Percentiles rank a stretch among this genome's conserved stretches.
These are phyloP conservation scores for Botryotinia calthae DNA, from an alignment of 2,329 filamentous ascomycete species.

Conservation along the genomic window DNA sequence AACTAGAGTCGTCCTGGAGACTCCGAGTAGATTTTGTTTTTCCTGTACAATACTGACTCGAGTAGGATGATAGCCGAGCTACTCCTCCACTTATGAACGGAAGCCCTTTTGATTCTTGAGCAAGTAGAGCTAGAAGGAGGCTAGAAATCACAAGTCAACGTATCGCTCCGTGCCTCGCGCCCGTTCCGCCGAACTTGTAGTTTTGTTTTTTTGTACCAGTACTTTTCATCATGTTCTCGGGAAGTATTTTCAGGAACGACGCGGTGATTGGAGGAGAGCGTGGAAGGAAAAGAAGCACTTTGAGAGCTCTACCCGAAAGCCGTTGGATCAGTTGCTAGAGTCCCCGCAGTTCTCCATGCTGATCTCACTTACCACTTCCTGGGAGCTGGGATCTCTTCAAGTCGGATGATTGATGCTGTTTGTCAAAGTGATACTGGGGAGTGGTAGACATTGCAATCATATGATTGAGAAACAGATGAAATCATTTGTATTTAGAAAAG, in stretches of 20 bases:
- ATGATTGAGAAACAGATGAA: not conserved
- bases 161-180: not conserved
- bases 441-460: not conserved
- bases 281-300: not conserved
- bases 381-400: not conserved
- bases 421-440: not conserved
- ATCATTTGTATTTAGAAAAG: not conserved
- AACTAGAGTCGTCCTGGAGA: not conserved
- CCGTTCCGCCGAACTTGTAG: not conserved
- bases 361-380: not conserved
- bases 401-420: not conserved
- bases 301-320: not conserved
- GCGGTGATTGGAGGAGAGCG: not conserved
- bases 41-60: not conserved
- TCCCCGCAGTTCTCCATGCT: constrained; percentile 9
- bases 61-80: not conserved
- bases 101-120: not conserved
- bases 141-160: not conserved
- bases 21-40: not conserved
- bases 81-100: not conserved
- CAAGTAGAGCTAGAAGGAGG: not conserved
- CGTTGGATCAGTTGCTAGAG: not conserved
- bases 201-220: not conserved
- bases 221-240: not conserved
- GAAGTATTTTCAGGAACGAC: not conserved